A percentile compares a stretch with the other conserved stretches of the same genome.
These are phyloP conservation scores for Kwoniella pini DNA, from an alignment of 768 basidiomycete species.

Conservation along the genomic window DNA sequence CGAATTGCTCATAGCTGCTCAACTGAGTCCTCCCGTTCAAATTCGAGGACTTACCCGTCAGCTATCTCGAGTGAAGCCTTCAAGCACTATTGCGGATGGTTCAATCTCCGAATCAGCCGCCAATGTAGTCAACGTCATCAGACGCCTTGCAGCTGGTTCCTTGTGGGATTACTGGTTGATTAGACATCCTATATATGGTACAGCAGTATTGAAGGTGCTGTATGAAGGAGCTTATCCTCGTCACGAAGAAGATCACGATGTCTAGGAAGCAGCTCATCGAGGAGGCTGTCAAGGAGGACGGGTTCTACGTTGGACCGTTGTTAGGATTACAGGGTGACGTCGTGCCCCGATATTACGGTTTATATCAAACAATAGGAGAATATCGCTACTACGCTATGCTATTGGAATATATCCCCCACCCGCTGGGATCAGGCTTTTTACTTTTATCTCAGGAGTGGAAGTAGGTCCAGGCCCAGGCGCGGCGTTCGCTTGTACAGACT, in stretches of 20 bases:
- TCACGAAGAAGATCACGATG: background rate
- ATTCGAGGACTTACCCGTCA: too few species aligned
- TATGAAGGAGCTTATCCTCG: background rate
- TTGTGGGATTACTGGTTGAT: background rate
- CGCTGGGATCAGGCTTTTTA: background rate
- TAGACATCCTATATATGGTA: background rate
- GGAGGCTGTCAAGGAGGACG: background rate
- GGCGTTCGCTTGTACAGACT: too few species aligned
- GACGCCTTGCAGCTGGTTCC: background rate
- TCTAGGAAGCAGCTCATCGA: background rate
- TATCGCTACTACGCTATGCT: background rate
- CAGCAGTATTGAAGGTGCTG: background rate
- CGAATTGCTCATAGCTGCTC: too few species aligned
- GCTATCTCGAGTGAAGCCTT: too few species aligned
- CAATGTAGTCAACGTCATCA: background rate
- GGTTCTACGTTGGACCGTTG: background rate
- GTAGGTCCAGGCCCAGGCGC: background rate
- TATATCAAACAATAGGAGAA: background rate
- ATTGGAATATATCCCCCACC: background rate
- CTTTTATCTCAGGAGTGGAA: background rate
- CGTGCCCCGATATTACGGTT: background rate
- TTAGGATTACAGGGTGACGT: background rate
- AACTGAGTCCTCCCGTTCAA: too few species aligned
- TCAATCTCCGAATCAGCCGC: too few species aligned
- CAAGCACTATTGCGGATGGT: too few species aligned